Evolutionary conservation across 2,329 filamentous ascomycete genomes (phyloP).

Genomic region (Bretziella fagacearum): DNA sequence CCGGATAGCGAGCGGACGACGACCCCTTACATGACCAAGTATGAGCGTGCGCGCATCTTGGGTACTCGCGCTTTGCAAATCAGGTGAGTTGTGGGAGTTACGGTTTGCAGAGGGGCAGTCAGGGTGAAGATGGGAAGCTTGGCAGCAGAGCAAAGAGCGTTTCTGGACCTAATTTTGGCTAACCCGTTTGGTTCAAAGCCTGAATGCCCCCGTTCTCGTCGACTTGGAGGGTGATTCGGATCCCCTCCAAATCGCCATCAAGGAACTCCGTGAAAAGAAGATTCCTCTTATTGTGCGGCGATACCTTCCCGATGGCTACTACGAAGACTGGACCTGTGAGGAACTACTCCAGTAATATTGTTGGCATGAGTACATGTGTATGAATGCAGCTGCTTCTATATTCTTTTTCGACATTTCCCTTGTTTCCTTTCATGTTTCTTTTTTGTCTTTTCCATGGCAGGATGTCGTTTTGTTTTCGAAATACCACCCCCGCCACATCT

Average conservation of each 20-base stretch:
- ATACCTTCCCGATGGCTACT: slow-evolving; percentile 93
- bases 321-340: slow-evolving; percentile 98
- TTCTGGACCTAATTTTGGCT: neutral
- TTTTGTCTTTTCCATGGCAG: too few relatives aligned
- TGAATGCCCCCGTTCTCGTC: slow-evolving; percentile 93
- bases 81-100: slow-evolving; percentile 52
- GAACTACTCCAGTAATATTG: slow-evolving; percentile 64
- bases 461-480: too few relatives aligned
- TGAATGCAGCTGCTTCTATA: too few relatives aligned
- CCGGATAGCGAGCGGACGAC: slow-evolving; percentile 74
- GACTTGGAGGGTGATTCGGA: slow-evolving; percentile 96
- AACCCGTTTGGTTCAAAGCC: slow-evolving; percentile 50
- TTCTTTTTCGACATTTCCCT: too few relatives aligned
- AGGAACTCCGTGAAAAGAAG: slow-evolving; percentile 96
- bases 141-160: neutral
- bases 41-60: slow-evolving; percentile 83
- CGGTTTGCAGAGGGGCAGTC: neutral
- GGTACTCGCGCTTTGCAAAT: slow-evolving; percentile 91
- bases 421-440: too few relatives aligned
- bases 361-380: too few relatives aligned
- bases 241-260: slow-evolving; percentile 90
- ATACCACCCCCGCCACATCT: too few relatives aligned
- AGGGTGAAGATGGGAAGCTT: neutral
- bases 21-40: slow-evolving; percentile 99
- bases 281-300: slow-evolving; percentile 88